phyloP scores from a whole-genome alignment of 352 stramenopile species.

The Phytophthora tentaculata region DNA sequence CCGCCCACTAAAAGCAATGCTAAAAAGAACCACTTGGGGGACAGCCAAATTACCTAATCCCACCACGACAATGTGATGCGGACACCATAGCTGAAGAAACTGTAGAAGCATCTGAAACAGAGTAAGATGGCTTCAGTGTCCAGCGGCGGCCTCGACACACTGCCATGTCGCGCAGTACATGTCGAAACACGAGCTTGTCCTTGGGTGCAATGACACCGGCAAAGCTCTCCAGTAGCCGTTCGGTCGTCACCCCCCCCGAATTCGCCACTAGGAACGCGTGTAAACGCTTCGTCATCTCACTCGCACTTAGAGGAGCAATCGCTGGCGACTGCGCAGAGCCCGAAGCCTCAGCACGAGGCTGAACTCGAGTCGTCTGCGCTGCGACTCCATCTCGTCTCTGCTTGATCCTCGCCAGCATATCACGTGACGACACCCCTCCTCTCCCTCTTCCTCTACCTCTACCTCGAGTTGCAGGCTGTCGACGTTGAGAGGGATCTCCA shows the following conservation, averaged over 20 bases:
- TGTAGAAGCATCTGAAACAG: background rate
- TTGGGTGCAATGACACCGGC: slow-evolving; percentile 80
- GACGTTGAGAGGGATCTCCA: slow-evolving; percentile 67
- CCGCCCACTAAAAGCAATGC: no score
- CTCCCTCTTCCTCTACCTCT: slow-evolving; percentile 19
- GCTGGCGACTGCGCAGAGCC: slow-evolving; percentile 9
- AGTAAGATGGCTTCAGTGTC: slow-evolving; percentile 75
- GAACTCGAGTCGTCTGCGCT: slow-evolving; percentile 10
- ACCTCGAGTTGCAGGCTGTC: slow-evolving; percentile 19
- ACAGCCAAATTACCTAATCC: slow-evolving; percentile 11
- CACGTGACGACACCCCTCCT: slow-evolving; percentile 52
- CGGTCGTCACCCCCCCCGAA: slow-evolving; percentile 78
- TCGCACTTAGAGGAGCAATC: slow-evolving; percentile 35
- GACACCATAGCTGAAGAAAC: background rate
- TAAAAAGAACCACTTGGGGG: no score
- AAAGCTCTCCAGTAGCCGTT: slow-evolving; percentile 91
- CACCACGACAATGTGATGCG: slow-evolving; percentile 1
- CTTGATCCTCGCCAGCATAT: slow-evolving; percentile 75
- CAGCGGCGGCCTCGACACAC: slow-evolving; percentile 71
- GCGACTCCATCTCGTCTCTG: slow-evolving; percentile 36
- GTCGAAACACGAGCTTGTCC: slow-evolving; percentile 89
- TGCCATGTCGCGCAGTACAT: slow-evolving; percentile 85
- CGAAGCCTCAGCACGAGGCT: background rate
- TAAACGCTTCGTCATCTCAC: slow-evolving; percentile 78
- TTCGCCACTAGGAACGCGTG: slow-evolving; percentile 78